These are phyloP conservation scores for Fusarium sp. DNA, from an alignment of 2,329 filamentous ascomycete species.

Conservation along the genomic window DNA sequence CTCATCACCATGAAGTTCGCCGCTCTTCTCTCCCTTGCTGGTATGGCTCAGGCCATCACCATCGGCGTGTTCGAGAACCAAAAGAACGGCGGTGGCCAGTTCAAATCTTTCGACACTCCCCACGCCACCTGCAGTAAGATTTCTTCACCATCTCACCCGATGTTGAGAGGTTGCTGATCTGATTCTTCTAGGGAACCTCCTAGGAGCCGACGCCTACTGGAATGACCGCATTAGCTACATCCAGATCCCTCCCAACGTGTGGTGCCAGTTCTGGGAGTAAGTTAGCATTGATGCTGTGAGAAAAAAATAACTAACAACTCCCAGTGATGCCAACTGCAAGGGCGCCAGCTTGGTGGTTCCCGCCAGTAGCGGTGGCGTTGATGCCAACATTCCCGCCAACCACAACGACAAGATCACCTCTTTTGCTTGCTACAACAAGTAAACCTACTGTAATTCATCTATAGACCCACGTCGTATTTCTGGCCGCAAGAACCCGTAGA, in stretches of 20 bases:
- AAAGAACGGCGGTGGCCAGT: slow-evolving; percentile 8
- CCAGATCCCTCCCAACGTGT: slow-evolving; percentile 5
- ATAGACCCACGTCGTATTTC: too few species aligned
- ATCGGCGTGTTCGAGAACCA: slow-evolving; percentile 7
- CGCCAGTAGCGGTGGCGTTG: background rate
- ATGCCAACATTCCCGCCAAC: background rate
- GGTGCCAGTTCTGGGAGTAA: slow-evolving; percentile 18
- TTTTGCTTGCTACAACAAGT: slow-evolving; percentile 1
- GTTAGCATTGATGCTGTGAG: accelerated
- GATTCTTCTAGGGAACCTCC: background rate
- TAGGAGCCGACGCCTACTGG: slow-evolving; percentile 6
- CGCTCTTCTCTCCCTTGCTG: background rate
- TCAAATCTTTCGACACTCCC: slow-evolving; percentile 1
- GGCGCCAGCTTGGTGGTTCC: slow-evolving; percentile 2
- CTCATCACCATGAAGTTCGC: background rate
- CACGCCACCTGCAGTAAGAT: background rate
- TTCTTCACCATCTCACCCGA: accelerated
- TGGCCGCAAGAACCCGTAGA: too few species aligned
- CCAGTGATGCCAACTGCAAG: slow-evolving; percentile 6
- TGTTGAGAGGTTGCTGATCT: background rate
- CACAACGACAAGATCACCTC: slow-evolving; percentile 19
- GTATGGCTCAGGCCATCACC: slow-evolving; percentile 4
- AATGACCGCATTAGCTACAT: slow-evolving; percentile 13
- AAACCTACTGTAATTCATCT: too few species aligned
- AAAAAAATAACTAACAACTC: background rate